Percentiles rank a stretch among this genome's conserved stretches.
phyloP scores from a whole-genome alignment of 768 basidiomycete genomes.

The Termitomyces eurrhizus region DNA sequence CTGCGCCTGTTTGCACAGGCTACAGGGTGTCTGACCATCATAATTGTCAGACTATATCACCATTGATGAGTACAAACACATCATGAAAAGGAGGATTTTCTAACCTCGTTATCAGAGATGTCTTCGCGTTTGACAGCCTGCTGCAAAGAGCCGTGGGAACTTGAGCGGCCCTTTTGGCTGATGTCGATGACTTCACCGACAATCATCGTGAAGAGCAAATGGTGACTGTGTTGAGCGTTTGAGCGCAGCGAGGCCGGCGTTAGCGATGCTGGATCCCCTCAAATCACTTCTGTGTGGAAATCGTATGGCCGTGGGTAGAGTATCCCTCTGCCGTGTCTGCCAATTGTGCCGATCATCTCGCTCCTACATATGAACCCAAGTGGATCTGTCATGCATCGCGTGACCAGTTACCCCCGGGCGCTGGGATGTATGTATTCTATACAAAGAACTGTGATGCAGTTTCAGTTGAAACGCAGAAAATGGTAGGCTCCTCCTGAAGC shows the following conservation, averaged over 20 bases:
- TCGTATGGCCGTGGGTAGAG: conserved; percentile 1
- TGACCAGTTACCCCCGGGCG: background rate
- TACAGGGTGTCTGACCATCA: conserved; percentile 11
- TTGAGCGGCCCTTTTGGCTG: background rate
- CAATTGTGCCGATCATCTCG: background rate
- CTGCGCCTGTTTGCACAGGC: background rate
- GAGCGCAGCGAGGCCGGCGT: background rate
- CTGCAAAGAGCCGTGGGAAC: conserved; percentile 1
- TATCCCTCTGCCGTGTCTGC: background rate
- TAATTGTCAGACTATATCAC: conserved; percentile 9
- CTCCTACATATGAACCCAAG: background rate
- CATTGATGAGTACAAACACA: background rate
- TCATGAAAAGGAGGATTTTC: background rate
- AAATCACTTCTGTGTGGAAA: background rate
- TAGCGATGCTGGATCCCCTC: background rate
- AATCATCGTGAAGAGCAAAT: background rate
- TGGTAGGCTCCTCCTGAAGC: background rate
- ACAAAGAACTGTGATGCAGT: background rate
- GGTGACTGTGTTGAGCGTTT: background rate
- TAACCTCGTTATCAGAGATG: background rate
- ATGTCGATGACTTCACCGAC: background rate
- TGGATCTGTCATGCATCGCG: background rate
- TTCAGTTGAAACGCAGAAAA: background rate
- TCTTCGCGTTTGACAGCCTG: background rate
- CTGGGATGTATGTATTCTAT: background rate